These are phyloP conservation scores for Coffea humblotiana DNA, from an alignment of 305 asterid genomes.

Conservation along the genomic window DNA sequence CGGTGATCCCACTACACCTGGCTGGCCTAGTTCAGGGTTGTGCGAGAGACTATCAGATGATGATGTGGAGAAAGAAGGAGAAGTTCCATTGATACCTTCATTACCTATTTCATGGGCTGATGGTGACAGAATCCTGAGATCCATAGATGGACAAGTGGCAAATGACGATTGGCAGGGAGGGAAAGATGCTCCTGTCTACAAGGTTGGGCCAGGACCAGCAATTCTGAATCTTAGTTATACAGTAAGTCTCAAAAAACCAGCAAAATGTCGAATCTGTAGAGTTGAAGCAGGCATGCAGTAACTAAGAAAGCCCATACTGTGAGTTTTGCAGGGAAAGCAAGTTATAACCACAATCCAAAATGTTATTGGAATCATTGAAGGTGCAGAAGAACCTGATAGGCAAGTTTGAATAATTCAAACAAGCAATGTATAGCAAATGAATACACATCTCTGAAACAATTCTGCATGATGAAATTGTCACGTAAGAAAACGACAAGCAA, in stretches of 20 bases:
- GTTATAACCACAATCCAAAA: constrained; percentile 75
- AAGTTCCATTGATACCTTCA: constrained; percentile 76
- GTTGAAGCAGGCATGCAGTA: not conserved
- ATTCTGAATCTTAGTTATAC: constrained; percentile 56
- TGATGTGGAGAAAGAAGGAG: constrained; percentile 60
- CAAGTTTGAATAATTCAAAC: constrained; percentile 13
- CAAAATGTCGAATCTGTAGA: not conserved
- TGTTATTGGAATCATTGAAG: constrained; percentile 77
- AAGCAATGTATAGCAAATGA: not conserved
- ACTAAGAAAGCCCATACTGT: not conserved
- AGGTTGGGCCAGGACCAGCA: constrained; percentile 86
- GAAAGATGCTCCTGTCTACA: constrained; percentile 55
- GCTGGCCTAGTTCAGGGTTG: constrained; percentile 76
- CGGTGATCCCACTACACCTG: constrained; percentile 90
- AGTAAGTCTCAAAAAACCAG: constrained; percentile 31
- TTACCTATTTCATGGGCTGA: constrained; percentile 75
- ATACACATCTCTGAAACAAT: not conserved
- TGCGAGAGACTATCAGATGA: constrained; percentile 73
- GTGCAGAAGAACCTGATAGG: constrained; percentile 87
- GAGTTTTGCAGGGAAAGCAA: constrained; percentile 63
- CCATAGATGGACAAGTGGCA: constrained; percentile 63
- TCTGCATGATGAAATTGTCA: constrained; percentile 2
- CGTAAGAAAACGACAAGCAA: not conserved
- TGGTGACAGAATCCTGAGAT: constrained; percentile 59
- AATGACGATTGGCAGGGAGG: constrained; percentile 85